Evolutionary conservation across 306 rosid genomes (phyloP), one percentile per base, ranked within the genome.

Genomic region (Comarum palustre): DNA sequence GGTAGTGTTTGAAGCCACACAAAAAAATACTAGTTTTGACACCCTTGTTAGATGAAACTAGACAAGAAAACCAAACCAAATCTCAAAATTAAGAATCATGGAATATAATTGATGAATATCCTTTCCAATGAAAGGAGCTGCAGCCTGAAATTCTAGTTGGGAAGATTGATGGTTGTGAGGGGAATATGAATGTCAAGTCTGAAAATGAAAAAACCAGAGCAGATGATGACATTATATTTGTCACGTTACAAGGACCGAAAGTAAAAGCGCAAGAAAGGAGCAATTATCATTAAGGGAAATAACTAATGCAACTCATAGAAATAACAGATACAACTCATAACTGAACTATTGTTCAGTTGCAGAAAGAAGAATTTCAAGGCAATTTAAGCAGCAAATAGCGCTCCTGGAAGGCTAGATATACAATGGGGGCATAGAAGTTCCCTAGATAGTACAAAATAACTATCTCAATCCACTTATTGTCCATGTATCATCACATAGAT

Each of bases 371-470:
- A 36, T 51, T 55, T 55, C 3, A 71, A 57, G 66, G 70, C 34
- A 10, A 63, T 45, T 41, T 47, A 43, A 47, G 57, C 68, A 76
- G 75, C 77, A 71, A 66, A 58, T 73, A 75, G 71, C 76, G 71
- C 76, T 46, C 22, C 46, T 19, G 71, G 61, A 43, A 62, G 52
- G 66, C 75, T 47, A 71, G 80, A 65, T 27, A 8, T 16, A 75
- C 73, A 64, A 68, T 46, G 47, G 55, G 59, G 20, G 69, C 73
- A 50, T 13, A 70, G 79, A 34, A 82, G 48, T 68, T 73, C 77
- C 78, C 66, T 55, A 67, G 66, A 78, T 47, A 22, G 45, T 25
- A 22, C 27, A 52, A 70, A 76, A 47, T 27, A 60, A 50, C 4
- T 31, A 60, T 12, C 20, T 60, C 34, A 15, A 60, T 25, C 48